Evolutionary conservation across 768 basidiomycete species (phyloP), one percentile per base, ranked within the genome.

Genomic region (Termitomyces sp.): DNA sequence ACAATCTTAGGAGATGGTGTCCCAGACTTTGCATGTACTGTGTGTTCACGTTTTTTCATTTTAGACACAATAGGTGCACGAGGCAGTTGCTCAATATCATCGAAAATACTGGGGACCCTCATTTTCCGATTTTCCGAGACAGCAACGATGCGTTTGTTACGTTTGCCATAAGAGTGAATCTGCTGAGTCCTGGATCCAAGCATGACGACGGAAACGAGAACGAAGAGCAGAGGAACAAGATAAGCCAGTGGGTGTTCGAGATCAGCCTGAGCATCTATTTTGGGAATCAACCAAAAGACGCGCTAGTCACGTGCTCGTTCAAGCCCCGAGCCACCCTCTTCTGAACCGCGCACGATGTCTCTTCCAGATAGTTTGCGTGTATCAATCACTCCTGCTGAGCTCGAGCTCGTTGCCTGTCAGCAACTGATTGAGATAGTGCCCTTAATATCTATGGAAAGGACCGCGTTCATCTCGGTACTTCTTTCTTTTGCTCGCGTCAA

Each of bases 401-500:
- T 96, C 26, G 93, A 95, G 62, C 83, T 95, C 52, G 81, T 96
- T 53, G 90, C 94, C 1, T 90, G 82, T 19, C 88, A 97, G 62
- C 80, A 92, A 57, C 75, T 87, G 37, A 77, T 98, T 44, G 90
- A 93, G 59, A 90, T 97, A 56, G 79, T 94, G 2, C 94, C 94
- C 0, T 74, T 93, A 26, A 90, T 97, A 58, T 76, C 88, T 7
- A 95, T 96, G 91, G 91, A 93, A 64, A 83, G 79, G 60, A 93
- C 93, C 24, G 86, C 93, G 30, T 88, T 98, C 65, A 90, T 98
- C 58, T 92, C 93, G 69, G 94, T 90, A 77, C 62, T 63, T 58
- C 55, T 55, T 51, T 44, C 42, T 57, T 54, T 60, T 57, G 55
- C 60, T 24, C 50, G 44, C 37, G 38, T 45, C 46, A 48, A 54